Conservation (phyloP, 148 eudicot species). For the Amaranthus cruentus region DNA sequence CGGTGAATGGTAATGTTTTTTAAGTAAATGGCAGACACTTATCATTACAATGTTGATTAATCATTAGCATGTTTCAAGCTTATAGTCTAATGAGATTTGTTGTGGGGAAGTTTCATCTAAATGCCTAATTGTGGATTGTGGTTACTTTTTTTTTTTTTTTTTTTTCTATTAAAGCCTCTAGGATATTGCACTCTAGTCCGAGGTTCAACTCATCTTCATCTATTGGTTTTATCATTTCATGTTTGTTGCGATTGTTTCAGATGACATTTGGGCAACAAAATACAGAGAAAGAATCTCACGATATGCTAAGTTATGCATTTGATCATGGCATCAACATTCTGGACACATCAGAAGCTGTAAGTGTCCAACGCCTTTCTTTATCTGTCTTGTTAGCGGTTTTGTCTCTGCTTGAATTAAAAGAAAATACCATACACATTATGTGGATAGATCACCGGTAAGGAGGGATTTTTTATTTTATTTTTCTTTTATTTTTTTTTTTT, state of each 20-base stretch:
- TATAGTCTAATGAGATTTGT: too few relatives aligned
- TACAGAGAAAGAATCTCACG: conserved; percentile 94
- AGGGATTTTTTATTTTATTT: not conserved
- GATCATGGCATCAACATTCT: conserved; percentile 77
- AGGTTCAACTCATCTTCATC: not conserved
- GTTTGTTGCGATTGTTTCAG: conserved; percentile 35
- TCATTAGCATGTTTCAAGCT: too few relatives aligned
- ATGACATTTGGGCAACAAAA: conserved; percentile 97
- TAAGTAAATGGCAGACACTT: too few relatives aligned
- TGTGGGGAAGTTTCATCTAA: too few relatives aligned
- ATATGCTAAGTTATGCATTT: conserved; percentile 74
- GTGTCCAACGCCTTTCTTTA: conserved; percentile 20
- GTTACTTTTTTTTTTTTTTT: not conserved
- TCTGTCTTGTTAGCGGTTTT: not conserved
- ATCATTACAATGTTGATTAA: too few relatives aligned
- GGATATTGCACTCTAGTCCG: not conserved
- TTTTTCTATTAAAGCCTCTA: not conserved
- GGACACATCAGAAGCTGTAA: conserved; percentile 89
- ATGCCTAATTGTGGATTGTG: not conserved
- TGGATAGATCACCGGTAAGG: not conserved
- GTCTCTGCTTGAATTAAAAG: not conserved
- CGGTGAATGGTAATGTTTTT: too few relatives aligned
- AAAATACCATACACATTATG: not conserved
- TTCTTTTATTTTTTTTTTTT: not conserved
- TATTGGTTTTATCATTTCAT: not conserved